phyloP scores from a whole-genome alignment of 176 grass and related monocot genomes.

The Areca catechu region DNA sequence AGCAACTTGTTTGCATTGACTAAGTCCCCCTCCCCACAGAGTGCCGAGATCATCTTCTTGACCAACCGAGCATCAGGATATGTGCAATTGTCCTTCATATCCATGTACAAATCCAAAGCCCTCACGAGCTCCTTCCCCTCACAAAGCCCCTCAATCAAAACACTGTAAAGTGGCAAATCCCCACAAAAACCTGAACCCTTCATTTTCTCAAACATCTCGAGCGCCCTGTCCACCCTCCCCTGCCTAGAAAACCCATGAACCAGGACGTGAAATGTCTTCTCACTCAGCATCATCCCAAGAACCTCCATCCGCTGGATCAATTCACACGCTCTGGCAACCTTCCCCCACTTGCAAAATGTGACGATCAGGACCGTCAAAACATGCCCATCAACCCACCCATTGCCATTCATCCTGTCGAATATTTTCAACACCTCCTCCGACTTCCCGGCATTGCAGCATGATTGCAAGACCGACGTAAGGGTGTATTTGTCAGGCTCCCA shows the following conservation, averaged over 20 bases:
- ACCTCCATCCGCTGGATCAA: slow-evolving; percentile 52
- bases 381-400: slow-evolving; percentile 53
- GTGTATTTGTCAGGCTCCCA: slow-evolving; percentile 61
- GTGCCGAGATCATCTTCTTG: slow-evolving; percentile 36
- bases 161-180: slow-evolving; percentile 51
- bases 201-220: slow-evolving; percentile 63
- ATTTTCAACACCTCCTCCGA: slow-evolving; percentile 28
- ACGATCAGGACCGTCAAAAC: slow-evolving; percentile 51
- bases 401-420: slow-evolving; percentile 50
- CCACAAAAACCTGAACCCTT: slow-evolving; percentile 33
- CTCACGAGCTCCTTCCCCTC: slow-evolving; percentile 26
- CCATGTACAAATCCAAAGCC: slow-evolving; percentile 36
- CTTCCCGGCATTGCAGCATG: slow-evolving; percentile 53
- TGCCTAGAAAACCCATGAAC: slow-evolving; percentile 58
- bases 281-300: slow-evolving; percentile 28
- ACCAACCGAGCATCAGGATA: slow-evolving; percentile 41
- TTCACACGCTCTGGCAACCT: slow-evolving; percentile 40
- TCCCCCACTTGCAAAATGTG: slow-evolving; percentile 78
- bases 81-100: slow-evolving; percentile 57
- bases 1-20: slow-evolving; percentile 27
- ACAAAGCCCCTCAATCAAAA: slow-evolving; percentile 61
- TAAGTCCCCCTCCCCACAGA: slow-evolving; percentile 37
- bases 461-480: slow-evolving; percentile 57
- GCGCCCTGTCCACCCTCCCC: slow-evolving; percentile 46
- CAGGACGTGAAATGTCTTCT: slow-evolving; percentile 52